Evolutionary conservation across 306 rosid species (phyloP), one percentile per base, ranked within the genome.

Genomic region (Erythrophleum fordii): DNA sequence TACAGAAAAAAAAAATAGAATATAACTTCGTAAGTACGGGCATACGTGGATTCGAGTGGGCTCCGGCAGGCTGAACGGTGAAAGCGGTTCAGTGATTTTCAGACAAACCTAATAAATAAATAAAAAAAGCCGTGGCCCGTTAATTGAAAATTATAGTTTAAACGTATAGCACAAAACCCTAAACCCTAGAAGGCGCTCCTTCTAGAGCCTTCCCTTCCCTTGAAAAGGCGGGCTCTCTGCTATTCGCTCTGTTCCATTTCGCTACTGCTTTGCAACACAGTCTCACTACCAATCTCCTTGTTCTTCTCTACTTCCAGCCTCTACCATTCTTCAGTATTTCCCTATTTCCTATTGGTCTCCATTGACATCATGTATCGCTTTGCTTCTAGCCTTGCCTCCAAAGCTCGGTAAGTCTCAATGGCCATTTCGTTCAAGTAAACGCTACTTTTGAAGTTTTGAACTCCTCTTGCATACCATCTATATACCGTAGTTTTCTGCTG

Each of bases 301-400:
- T 6, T 0, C 9, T 28, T 18, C 8, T 25, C 16, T 46, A 12
- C 77, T 37, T 17, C 72, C 72, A 65, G 37, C 39, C 66, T 78
- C 80, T 76, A 46, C 82, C 55, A 60, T 35, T 51, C 64, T 69
- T 16, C 11, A n/a, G 8, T 29, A 23, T 18, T 64, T 69, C 56
- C 42, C 58, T 35, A 14, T 37, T 42, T 11, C 16, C n/a, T 10
- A 0, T 37, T 75, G 5, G 37, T 62, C 58, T 72, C 34, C 73
- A 41, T 12, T 22, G 0, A 31, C 86, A 83, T 49, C 31, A 95
- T 95, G 98, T 90, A 91, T 73, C 99, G 98, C n/a, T 84, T 90
- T 70, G 97, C 97, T 37, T 62, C 96, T 44, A 87, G 88, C 83
- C 83, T 95, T 58, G 97, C 98, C 69, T 89, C 94, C 84, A 93